phyloP scores from a whole-genome alignment of 345 rosid species.

The Carallia pectinifolia region DNA sequence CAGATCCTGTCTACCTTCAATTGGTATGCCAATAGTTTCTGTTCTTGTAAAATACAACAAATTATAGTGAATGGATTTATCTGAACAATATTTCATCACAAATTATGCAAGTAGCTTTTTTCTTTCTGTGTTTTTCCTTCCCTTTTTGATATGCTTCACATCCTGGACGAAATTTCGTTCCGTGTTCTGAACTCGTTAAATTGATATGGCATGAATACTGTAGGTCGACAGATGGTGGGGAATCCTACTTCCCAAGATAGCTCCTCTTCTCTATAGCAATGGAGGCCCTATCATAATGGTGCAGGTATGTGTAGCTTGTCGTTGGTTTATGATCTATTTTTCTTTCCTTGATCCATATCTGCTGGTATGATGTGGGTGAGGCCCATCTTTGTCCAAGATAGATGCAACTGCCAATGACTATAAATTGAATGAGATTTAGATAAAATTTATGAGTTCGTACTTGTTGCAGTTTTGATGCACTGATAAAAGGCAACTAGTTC shows the following conservation, averaged over 20 bases:
- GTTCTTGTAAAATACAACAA: not conserved
- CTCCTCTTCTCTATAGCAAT: constrained; percentile 65
- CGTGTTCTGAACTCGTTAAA: not conserved
- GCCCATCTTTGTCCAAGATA: not conserved
- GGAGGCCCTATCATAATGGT: constrained; percentile 94
- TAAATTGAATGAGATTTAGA: not conserved
- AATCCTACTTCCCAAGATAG: constrained; percentile 61
- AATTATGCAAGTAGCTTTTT: not conserved
- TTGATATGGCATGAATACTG: constrained; percentile 6
- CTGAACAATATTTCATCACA: not conserved
- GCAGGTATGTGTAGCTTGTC: constrained; percentile 50
- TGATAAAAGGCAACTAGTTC: no score
- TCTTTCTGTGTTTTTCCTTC: not conserved
- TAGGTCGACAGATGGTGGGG: constrained; percentile 94
- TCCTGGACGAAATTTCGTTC: not conserved
- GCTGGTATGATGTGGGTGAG: no score
- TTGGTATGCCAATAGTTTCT: constrained; percentile 37
- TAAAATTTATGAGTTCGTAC: not conserved
- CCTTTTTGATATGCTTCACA: not conserved
- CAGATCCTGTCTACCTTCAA: constrained; percentile 70
- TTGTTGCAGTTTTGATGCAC: not conserved
- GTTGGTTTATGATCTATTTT: not conserved
- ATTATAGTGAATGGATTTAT: no score
- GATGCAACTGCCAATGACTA: not conserved
- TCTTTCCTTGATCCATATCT: not conserved